Conservation (phyloP, 2,329 filamentous ascomycete genomes). For the Amauroascus niger region DNA sequence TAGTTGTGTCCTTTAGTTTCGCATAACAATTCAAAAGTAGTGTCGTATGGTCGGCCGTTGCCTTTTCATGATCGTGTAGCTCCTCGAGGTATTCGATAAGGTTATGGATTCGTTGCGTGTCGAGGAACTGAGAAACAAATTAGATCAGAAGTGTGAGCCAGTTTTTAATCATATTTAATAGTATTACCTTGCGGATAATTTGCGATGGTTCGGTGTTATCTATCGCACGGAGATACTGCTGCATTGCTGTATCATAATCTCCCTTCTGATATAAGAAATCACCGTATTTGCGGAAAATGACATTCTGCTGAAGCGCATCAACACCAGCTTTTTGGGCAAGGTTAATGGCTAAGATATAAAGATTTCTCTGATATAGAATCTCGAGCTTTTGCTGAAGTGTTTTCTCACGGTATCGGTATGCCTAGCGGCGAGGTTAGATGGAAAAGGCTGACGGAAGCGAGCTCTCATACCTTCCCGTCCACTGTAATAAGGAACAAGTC, state of each 20-base stretch:
- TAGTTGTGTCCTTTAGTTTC: slow-evolving; percentile 92
- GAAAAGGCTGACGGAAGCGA: background rate
- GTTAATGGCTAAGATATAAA: slow-evolving; percentile 85
- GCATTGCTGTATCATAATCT: slow-evolving; percentile 97
- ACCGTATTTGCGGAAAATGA: slow-evolving; percentile 87
- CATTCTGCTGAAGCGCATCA: slow-evolving; percentile 69
- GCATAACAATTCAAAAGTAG: slow-evolving; percentile 93
- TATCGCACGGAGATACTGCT: slow-evolving; percentile 92
- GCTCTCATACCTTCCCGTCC: slow-evolving; percentile 67
- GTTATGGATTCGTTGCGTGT: slow-evolving; percentile 95
- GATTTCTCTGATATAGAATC: slow-evolving; percentile 84
- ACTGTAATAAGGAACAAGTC: slow-evolving; percentile 82
- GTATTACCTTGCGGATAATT: slow-evolving; percentile 72
- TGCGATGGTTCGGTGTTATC: slow-evolving; percentile 94
- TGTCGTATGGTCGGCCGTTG: slow-evolving; percentile 91
- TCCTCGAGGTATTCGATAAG: slow-evolving; percentile 95
- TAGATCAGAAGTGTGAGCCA: background rate
- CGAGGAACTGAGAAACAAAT: slow-evolving; percentile 57
- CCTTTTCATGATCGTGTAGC: slow-evolving; percentile 84
- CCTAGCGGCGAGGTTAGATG: slow-evolving; percentile 41
- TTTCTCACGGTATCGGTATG: slow-evolving; percentile 85
- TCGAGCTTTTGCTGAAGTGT: slow-evolving; percentile 82
- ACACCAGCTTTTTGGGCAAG: slow-evolving; percentile 82
- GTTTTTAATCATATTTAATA: too few relatives aligned
- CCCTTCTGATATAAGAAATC: slow-evolving; percentile 91